These are phyloP conservation scores for Fusarium ramigenum DNA, from an alignment of 2,329 filamentous ascomycete species.

Conservation along the genomic window DNA sequence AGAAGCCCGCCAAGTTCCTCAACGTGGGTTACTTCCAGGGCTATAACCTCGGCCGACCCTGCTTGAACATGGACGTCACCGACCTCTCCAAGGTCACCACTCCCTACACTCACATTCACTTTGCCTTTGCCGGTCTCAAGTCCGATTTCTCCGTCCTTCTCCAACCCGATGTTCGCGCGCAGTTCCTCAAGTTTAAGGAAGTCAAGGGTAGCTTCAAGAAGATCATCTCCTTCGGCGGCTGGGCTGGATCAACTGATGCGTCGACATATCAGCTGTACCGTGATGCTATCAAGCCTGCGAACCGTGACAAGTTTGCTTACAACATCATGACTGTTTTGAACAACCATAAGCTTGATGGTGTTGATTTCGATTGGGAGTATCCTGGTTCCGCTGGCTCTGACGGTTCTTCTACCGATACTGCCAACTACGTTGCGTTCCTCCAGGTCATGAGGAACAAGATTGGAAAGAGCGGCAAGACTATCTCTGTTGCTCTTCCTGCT, in stretches of 20 bases:
- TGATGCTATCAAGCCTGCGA: constrained; percentile 44
- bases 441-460: constrained; percentile 41
- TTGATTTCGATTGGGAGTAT: constrained; percentile 61
- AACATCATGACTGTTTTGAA: constrained; percentile 53
- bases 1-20: constrained; percentile 38
- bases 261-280: constrained; percentile 43
- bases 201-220: constrained; percentile 44
- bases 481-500: constrained; percentile 51
- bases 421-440: constrained; percentile 49
- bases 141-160: constrained; percentile 26
- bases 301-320: constrained; percentile 49
- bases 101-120: constrained; percentile 48
- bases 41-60: constrained; percentile 44
- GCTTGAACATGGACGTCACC: constrained; percentile 45
- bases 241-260: constrained; percentile 45
- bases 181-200: constrained; percentile 46
- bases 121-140: constrained; percentile 45
- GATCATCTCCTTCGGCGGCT: constrained; percentile 50
- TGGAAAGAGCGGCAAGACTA: constrained; percentile 43
- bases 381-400: constrained; percentile 44
- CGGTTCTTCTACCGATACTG: constrained; percentile 45
- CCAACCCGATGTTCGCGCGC: constrained; percentile 31
- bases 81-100: constrained; percentile 31
- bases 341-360: constrained; percentile 52
- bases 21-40: constrained; percentile 48